Evolutionary conservation across 345 rosid species (phyloP).

Genomic region (Bruguiera parviflora): DNA sequence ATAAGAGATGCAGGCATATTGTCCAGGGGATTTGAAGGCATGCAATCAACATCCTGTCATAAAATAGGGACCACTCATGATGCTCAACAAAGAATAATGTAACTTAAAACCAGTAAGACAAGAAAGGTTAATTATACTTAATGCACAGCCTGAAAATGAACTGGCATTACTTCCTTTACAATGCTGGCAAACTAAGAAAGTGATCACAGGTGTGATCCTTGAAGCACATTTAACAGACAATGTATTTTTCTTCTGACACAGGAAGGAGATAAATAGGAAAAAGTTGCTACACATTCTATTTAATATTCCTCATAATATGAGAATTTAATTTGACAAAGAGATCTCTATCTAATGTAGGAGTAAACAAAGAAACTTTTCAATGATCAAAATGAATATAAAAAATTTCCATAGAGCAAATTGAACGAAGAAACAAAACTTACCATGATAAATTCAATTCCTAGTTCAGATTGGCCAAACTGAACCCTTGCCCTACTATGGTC

Average conservation of each 20-base stretch:
- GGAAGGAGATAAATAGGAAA: background rate
- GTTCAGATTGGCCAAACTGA: slow-evolving; percentile 71
- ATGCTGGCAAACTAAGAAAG: background rate
- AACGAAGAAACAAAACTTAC: slow-evolving; percentile 35
- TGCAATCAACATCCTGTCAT: slow-evolving; percentile 78
- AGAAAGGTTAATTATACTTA: background rate
- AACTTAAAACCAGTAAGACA: background rate
- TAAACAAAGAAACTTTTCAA: background rate
- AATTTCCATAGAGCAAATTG: background rate
- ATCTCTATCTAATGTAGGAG: background rate
- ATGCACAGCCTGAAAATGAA: background rate
- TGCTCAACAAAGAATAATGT: background rate
- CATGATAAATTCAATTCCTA: slow-evolving; percentile 89
- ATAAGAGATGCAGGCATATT: slow-evolving; percentile 72
- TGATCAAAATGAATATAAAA: background rate
- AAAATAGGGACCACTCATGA: slow-evolving; percentile 18
- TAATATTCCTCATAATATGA: too few relatives aligned
- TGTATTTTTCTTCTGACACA: background rate
- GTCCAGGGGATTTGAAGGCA: slow-evolving; percentile 66
- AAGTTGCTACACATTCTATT: background rate
- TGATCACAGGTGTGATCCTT: background rate
- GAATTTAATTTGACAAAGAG: too few relatives aligned
- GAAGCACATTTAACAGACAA: background rate
- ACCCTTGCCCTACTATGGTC: slow-evolving; percentile 76
- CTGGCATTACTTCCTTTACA: background rate